Evolutionary conservation across 257 asterid species (phyloP), one percentile per base, ranked within the genome.

Genomic region (Capsicum chinense): DNA sequence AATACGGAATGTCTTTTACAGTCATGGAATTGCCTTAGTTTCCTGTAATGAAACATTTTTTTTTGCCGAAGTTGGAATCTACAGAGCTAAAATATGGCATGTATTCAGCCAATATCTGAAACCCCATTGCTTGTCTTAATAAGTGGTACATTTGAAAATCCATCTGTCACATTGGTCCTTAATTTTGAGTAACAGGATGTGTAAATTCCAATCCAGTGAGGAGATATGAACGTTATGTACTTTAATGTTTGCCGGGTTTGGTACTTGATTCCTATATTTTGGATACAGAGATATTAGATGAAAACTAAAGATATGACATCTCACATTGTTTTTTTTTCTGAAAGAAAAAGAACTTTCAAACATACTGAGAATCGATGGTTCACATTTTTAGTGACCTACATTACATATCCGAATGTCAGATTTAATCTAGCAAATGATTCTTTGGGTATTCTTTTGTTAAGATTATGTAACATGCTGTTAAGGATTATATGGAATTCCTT

Each of bases 181-280:
- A 76, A 52, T 14, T 44, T 13, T 1, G 64, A 76, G 26, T 21
- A 21, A 52, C 44, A 52, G 42, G n/a, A 76, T 50, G 62, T 52
- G 26, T 76, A 78, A 14, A 14, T 26, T 76, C 13, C 6, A 76
- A 13, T 33, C 81, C 63, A 76, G 48, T 13, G 7, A 52, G 81
- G 48, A 50, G 47, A 52, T 33, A 14, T 54, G 81, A 50, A 78
- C 15, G 26, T 47, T 52, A 8, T 54, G 64, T 13, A 42, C 15
- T 76, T 26, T 54, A 14, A 54, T 35, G 73, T 66, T 35, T 8
- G 16, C 70, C 12, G 42, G 15, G 15, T 63, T 35, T 63, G 70
- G 37, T 63, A 63, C 70, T 63, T 63, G 70, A 63, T 26, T 63
- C 70, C 70, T 21, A 6, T 63, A 26, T 63, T 63, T 63, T 63